These are phyloP conservation scores for Henningerozyma blattae DNA, from an alignment of 805 yeast genomes.

Conservation along the genomic window DNA sequence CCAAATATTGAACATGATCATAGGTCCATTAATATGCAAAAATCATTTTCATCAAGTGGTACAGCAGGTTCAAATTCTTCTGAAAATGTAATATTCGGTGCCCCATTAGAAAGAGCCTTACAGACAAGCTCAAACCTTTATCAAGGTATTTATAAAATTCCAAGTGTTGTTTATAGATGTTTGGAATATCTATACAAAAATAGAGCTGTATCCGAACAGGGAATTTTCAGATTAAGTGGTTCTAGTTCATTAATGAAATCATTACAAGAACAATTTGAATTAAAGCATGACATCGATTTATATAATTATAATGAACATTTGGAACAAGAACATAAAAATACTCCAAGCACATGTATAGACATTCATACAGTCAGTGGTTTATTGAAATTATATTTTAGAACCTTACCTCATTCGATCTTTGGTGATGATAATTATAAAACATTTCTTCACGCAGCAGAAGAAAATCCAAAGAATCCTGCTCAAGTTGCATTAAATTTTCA, in stretches of 20 bases:
- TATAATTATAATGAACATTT: slow-evolving; percentile 23
- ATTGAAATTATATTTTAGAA: slow-evolving; percentile 70
- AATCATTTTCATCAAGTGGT: background rate
- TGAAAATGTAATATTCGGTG: slow-evolving; percentile 51
- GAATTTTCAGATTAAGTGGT: slow-evolving; percentile 84
- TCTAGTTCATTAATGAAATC: slow-evolving; percentile 65
- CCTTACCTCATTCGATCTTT: slow-evolving; percentile 57
- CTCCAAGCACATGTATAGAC: slow-evolving; percentile 27
- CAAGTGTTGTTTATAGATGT: slow-evolving; percentile 70
- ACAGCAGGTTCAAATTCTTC: slow-evolving; percentile 10
- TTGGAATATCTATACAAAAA: slow-evolving; percentile 50
- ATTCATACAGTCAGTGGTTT: slow-evolving; percentile 82
- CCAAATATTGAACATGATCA: slow-evolving; percentile 4
- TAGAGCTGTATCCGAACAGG: slow-evolving; percentile 76
- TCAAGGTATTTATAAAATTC: slow-evolving; percentile 32
- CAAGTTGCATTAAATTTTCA: slow-evolving; percentile 21
- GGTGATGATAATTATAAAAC: slow-evolving; percentile 37
- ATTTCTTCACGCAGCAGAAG: slow-evolving; percentile 27
- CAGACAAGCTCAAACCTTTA: slow-evolving; percentile 36
- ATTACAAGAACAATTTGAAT: slow-evolving; percentile 59
- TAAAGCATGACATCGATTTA: slow-evolving; percentile 56
- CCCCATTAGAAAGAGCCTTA: slow-evolving; percentile 42
- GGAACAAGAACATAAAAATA: background rate
- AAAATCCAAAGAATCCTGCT: slow-evolving; percentile 20
- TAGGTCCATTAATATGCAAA: slow-evolving; percentile 5